Conservation (phyloP, 2,329 filamentous ascomycete species). For the Alternaria ventricosa region DNA sequence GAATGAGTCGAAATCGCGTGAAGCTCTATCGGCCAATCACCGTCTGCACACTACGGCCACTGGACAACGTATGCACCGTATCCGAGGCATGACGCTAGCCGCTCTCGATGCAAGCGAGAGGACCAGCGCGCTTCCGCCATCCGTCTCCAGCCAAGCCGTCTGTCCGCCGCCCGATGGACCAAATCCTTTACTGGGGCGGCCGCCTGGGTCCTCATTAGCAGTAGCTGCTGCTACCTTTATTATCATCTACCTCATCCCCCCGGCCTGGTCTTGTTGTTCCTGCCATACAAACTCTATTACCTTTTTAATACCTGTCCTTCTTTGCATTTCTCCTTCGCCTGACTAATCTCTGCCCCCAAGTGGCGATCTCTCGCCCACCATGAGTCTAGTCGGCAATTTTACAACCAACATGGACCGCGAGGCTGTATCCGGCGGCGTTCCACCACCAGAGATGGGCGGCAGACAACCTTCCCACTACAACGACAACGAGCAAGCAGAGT, state of each 20-base stretch:
- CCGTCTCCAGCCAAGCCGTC: constrained; percentile 36
- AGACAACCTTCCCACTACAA: constrained; percentile 23
- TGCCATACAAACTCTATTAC: constrained; percentile 12
- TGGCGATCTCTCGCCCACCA: constrained; percentile 31
- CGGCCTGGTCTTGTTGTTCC: constrained; percentile 3
- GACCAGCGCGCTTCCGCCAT: constrained; percentile 9
- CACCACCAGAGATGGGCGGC: constrained; percentile 37
- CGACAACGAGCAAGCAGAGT: constrained; percentile 28
- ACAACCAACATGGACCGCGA: constrained; percentile 52
- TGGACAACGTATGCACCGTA: constrained; percentile 9
- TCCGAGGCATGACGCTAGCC: background rate
- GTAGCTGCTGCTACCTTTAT: constrained; percentile 26
- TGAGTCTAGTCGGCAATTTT: constrained; percentile 55
- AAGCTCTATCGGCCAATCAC: too few relatives aligned
- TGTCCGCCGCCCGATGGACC: constrained; percentile 19
- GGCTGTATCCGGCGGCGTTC: constrained; percentile 45
- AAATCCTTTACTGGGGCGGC: constrained; percentile 21
- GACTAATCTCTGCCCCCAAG: constrained; percentile 7
- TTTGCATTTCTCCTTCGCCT: constrained; percentile 1
- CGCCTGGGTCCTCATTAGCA: constrained; percentile 22
- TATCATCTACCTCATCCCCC: constrained; percentile 20
- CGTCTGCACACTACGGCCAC: too few relatives aligned
- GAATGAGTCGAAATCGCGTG: background rate
- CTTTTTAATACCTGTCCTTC: constrained; percentile 20
- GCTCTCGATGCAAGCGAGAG: background rate